Conservation (phyloP, 768 basidiomycete species). For the Gelatoporia subvermispora region DNA sequence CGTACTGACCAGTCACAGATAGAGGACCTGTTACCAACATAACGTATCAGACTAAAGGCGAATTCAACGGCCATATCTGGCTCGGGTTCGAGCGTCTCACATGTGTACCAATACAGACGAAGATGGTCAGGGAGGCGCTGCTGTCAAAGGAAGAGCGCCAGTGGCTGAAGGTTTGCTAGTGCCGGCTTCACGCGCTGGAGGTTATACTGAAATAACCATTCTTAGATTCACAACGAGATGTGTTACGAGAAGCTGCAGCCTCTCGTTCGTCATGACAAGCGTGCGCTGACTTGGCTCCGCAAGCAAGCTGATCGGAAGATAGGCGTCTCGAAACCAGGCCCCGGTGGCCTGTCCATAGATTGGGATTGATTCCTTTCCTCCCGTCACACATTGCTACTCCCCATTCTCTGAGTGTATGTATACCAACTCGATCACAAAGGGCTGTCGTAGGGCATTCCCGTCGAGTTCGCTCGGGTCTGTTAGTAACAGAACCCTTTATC, state of each 20-base stretch:
- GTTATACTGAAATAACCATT: background rate
- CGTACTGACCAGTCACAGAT: slow-evolving; percentile 14
- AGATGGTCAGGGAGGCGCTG: slow-evolving; percentile 81
- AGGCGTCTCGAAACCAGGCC: slow-evolving; percentile 57
- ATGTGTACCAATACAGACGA: slow-evolving; percentile 89
- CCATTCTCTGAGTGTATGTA: background rate
- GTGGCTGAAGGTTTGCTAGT: slow-evolving; percentile 72
- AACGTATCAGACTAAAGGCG: slow-evolving; percentile 53
- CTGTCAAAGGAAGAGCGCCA: slow-evolving; percentile 79
- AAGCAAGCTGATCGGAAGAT: slow-evolving; percentile 73
- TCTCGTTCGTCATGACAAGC: slow-evolving; percentile 69
- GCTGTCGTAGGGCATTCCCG: slow-evolving; percentile 19
- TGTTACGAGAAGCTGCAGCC: slow-evolving; percentile 65
- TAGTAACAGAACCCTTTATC: background rate
- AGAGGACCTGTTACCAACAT: background rate
- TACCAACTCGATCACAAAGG: background rate
- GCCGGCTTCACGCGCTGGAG: background rate
- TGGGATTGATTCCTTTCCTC: slow-evolving; percentile 49
- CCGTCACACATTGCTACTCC: background rate
- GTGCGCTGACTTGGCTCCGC: slow-evolving; percentile 76
- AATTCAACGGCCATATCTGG: slow-evolving; percentile 75
- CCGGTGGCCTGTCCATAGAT: slow-evolving; percentile 72
- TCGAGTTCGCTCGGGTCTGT: background rate
- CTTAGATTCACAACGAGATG: slow-evolving; percentile 73
- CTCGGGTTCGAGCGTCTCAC: slow-evolving; percentile 90